These are phyloP conservation scores for Eutrema japonicum DNA, from an alignment of 345 rosid genomes.

Conservation along the genomic window DNA sequence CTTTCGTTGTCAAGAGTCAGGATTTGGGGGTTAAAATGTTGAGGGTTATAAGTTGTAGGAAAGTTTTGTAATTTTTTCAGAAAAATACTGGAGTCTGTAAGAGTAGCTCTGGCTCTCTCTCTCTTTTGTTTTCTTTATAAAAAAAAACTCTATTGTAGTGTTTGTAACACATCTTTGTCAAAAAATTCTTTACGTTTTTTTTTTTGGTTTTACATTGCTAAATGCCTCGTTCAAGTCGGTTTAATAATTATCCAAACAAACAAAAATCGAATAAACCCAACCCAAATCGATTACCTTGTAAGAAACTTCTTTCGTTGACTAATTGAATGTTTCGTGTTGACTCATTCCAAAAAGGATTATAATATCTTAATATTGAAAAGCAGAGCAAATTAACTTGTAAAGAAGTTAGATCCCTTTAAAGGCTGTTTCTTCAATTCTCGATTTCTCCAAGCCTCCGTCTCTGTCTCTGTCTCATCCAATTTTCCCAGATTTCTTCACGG, in stretches of 20 bases:
- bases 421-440: not conserved
- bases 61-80: conserved; percentile 42
- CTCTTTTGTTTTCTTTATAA: conserved; percentile 1
- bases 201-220: not conserved
- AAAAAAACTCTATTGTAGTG: conserved; percentile 15
- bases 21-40: conserved; percentile 25
- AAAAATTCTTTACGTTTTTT: no score
- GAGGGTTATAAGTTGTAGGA: conserved; percentile 40
- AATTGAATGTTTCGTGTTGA: not conserved
- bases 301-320: conserved; percentile 17
- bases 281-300: not conserved
- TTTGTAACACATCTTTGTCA: conserved; percentile 5
- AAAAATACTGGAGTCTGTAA: conserved; percentile 32
- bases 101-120: conserved; percentile 15
- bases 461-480: not conserved
- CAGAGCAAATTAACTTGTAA: not conserved
- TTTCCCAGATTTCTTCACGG: conserved; percentile 9
- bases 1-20: conserved; percentile 18
- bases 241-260: not conserved
- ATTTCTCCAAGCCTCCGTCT: not conserved
- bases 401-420: not conserved
- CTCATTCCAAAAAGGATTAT: conserved; percentile 1
- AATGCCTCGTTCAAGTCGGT: not conserved
- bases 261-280: not conserved
- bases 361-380: not conserved